phyloP scores from a whole-genome alignment of 768 basidiomycete genomes.

The Lyophyllum shimeji region DNA sequence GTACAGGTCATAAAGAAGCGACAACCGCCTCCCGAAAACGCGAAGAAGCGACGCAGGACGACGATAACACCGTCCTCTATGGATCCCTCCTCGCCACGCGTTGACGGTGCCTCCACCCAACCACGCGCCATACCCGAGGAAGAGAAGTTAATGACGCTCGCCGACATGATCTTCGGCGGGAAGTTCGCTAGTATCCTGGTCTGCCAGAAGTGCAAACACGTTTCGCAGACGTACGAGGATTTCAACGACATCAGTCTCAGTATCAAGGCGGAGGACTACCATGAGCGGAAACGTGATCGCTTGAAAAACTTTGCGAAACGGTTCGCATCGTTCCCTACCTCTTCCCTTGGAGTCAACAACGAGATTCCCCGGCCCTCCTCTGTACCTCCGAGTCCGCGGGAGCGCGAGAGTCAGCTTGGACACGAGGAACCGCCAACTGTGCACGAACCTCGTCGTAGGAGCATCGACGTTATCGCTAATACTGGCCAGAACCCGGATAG shows the following conservation, averaged over 20 bases:
- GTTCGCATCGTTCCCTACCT: constrained; percentile 41
- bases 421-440: constrained; percentile 35
- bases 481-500: constrained; percentile 15
- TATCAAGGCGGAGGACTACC: constrained; percentile 82
- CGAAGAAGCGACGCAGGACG: constrained; percentile 41
- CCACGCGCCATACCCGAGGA: constrained; percentile 32
- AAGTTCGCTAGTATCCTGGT: constrained; percentile 88
- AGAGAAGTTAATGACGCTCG: constrained; percentile 64
- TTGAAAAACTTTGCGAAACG: constrained; percentile 73
- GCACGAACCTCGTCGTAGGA: constrained; percentile 41
- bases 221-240: constrained; percentile 91
- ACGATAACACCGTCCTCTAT: constrained; percentile 28
- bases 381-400: constrained; percentile 46
- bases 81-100: constrained; percentile 7
- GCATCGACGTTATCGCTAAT: constrained; percentile 38
- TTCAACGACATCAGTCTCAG: constrained; percentile 93
- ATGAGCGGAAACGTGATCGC: constrained; percentile 73
- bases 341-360: constrained; percentile 9
- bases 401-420: constrained; percentile 26
- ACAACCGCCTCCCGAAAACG: constrained; percentile 40
- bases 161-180: constrained; percentile 91
- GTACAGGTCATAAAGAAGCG: constrained; percentile 76
- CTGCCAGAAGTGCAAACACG: constrained; percentile 91
- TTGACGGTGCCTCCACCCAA: constrained; percentile 10
- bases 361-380: constrained; percentile 55